A percentile compares a stretch with the other conserved stretches of the same genome.
Conservation (phyloP, 1,284 basidiomycete species). For the Malassezia sp. region DNA sequence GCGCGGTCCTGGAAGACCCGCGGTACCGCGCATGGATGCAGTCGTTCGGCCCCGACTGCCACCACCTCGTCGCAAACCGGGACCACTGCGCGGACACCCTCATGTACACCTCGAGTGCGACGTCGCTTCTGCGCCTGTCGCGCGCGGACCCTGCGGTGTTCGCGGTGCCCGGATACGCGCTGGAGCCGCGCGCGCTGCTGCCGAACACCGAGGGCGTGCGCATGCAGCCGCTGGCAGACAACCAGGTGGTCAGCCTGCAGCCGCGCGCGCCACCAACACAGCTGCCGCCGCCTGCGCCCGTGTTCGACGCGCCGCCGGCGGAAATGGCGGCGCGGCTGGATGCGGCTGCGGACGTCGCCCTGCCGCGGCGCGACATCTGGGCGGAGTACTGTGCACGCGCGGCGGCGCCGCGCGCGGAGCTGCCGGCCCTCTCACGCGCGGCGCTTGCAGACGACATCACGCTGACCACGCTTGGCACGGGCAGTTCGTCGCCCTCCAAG, state of each 20-base stretch:
- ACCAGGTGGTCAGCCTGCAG: slow-evolving; percentile 19
- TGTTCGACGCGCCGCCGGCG: slow-evolving; percentile 38
- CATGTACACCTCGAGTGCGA: slow-evolving; percentile 64
- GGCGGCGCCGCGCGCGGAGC: slow-evolving; percentile 18
- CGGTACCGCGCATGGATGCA: slow-evolving; percentile 64
- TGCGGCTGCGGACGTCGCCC: slow-evolving; percentile 18
- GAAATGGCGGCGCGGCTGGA: slow-evolving; percentile 15
- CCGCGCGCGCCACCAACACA: slow-evolving; percentile 19
- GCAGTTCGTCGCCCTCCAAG: slow-evolving; percentile 65
- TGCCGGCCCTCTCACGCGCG: background rate
- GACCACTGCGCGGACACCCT: slow-evolving; percentile 58
- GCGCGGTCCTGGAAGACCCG: slow-evolving; percentile 53
- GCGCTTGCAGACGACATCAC: slow-evolving; percentile 50
- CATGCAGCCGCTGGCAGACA: slow-evolving; percentile 1
- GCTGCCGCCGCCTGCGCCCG: slow-evolving; percentile 19
- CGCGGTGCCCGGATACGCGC: slow-evolving; percentile 55
- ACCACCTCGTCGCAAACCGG: slow-evolving; percentile 52
- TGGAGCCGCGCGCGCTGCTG: slow-evolving; percentile 7
- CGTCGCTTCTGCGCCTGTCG: slow-evolving; percentile 61
- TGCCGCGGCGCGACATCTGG: too few relatives aligned
- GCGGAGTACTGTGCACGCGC: slow-evolving; percentile 19
- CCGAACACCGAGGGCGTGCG: background rate
- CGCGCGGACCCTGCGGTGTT: slow-evolving; percentile 66
- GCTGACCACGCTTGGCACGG: slow-evolving; percentile 73
- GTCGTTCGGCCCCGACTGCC: slow-evolving; percentile 54